These are phyloP conservation scores for Leishmania tropica DNA, from an alignment of 208 protist species.

Conservation along the genomic window DNA sequence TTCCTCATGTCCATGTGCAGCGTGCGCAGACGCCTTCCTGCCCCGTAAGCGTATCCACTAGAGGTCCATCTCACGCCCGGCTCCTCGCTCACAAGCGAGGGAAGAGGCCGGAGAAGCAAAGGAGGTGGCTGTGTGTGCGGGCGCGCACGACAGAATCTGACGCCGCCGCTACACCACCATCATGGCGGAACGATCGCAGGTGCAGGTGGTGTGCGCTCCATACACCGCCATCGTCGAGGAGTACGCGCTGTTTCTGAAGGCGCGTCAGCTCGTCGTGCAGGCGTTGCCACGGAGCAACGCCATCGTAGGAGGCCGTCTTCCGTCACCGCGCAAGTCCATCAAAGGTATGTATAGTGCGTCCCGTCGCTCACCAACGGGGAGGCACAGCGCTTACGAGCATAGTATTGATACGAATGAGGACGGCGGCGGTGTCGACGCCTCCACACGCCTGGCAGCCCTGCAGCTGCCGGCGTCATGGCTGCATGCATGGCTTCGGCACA, in stretches of 20 bases:
- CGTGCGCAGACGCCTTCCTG: neutral
- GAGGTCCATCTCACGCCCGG: neutral
- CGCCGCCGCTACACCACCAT: neutral
- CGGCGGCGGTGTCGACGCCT: neutral
- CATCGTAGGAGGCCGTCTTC: neutral
- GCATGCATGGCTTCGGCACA: conserved; percentile 14
- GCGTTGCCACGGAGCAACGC: neutral
- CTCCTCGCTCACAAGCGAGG: neutral
- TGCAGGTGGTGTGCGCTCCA: conserved; percentile 18
- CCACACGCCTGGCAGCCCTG: conserved; percentile 13
- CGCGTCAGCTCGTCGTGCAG: conserved; percentile 13
- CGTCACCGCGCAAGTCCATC: neutral
- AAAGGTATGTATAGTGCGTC: neutral
- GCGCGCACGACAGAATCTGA: too few relatives aligned
- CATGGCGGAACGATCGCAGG: neutral
- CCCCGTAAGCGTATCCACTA: neutral
- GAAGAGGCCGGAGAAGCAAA: neutral
- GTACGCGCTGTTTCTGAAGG: conserved; percentile 20
- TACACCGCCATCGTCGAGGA: conserved; percentile 20
- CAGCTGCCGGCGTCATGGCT: conserved; percentile 11
- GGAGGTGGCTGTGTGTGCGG: neutral
- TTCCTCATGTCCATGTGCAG: neutral
- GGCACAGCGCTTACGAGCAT: neutral
- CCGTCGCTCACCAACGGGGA: neutral
- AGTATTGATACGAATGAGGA: neutral